Evolutionary conservation across 129 eudicot genomes (phyloP), one percentile per base, ranked within the genome.

Genomic region (Tagetes erecta): DNA sequence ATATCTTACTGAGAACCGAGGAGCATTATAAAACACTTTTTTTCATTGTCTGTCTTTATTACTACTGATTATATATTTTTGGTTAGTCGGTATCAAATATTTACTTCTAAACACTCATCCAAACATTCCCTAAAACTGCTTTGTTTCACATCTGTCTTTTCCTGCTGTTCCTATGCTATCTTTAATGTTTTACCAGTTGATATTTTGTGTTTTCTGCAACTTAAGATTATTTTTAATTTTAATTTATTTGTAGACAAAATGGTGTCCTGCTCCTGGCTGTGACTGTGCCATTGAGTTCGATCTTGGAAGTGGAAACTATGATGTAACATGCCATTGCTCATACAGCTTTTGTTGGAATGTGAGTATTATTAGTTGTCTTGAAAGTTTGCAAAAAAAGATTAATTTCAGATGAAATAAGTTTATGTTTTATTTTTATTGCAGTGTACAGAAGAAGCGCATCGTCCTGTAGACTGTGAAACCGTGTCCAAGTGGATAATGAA

Each of bases 231-330:
- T n/a, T 5, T 38, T n/a, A 8, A 8, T 34, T 8, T 10, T 33
- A 2, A 58, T 46, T n/a, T 36, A 27, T 52, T 38, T 47, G 44
- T 79, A 95, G 99, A 87, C 87, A 56, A 95, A 95, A 79, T 95
- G 99, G 99, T 95, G 99, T 78, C 99, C 99, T 72, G 91, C 96
- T 31, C 99, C 99, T 36, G 99, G 97, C 11, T 94, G 99, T 77
- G 99, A 94, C 44, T 85, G 84, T 80, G 97, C 99, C 75, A 84
- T 94, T 35, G 97, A 94, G 81, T 94, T 81, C 75, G 93, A 72
- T 70, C 86, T 72, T 40, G 99, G 99, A 55, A 88, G 93, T 74
- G 99, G 92, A 71, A 85, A 59, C 87, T 87, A 86, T 84, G 99
- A 94, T 34, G 97, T 94, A 49, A 81, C 91, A 52, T 94, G 99